Conservation (phyloP, 345 rosid genomes). For the Diplotaxis tenuifolia region DNA sequence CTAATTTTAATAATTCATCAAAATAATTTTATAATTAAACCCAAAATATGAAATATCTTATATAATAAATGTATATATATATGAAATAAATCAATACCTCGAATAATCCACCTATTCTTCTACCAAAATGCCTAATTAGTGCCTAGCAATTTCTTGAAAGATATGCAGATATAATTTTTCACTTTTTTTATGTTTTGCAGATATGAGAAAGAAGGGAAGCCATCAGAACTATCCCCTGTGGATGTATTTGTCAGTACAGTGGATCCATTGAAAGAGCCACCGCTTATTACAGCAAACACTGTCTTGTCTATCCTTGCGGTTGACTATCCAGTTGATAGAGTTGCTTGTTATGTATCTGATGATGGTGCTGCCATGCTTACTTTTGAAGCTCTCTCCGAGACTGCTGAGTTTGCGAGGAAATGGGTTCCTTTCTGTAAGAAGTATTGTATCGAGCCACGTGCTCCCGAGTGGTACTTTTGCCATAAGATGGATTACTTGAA, state of each 20-base stretch:
- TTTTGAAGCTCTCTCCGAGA: conserved; percentile 97
- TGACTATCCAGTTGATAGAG: conserved; percentile 93
- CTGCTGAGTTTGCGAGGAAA: conserved; percentile 92
- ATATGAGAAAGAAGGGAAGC: conserved; percentile 97
- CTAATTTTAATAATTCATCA: too few species aligned
- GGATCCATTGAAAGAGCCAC: conserved; percentile 98
- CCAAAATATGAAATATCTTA: too few species aligned
- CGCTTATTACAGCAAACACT: conserved; percentile 95
- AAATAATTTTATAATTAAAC: too few species aligned
- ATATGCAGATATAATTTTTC: too few species aligned
- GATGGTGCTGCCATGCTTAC: conserved; percentile 99
- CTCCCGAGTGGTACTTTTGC: conserved; percentile 96
- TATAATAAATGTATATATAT: too few species aligned
- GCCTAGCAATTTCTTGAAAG: too few species aligned
- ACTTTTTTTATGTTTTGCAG: conserved; percentile 39
- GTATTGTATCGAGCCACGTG: conserved; percentile 87
- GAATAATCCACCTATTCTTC: too few species aligned
- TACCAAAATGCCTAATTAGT: too few species aligned
- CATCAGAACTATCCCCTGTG: conserved; percentile 72
- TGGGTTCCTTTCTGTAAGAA: conserved; percentile 99
- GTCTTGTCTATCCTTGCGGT: conserved; percentile 96
- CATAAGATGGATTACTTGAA: conserved; percentile 94
- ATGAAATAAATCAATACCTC: too few species aligned
- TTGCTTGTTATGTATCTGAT: conserved; percentile 95
- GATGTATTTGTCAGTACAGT: conserved; percentile 97